phyloP scores from a whole-genome alignment of 106 monocot species.

The Narthecium ossifragum region DNA sequence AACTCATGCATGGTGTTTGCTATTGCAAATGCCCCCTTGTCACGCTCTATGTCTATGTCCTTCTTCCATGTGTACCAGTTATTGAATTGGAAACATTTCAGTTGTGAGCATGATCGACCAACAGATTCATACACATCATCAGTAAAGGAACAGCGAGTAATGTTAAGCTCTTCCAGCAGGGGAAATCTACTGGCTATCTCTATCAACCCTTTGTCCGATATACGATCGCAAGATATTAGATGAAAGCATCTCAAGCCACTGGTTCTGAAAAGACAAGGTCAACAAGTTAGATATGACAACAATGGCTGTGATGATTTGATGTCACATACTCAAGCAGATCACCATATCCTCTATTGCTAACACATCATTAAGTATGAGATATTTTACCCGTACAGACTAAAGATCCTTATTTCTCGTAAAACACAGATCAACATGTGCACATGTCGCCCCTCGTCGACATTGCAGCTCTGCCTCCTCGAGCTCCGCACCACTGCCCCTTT shows the following conservation, averaged over 20 bases:
- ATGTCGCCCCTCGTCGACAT: too few relatives aligned
- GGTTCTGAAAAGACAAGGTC: slow-evolving; percentile 13
- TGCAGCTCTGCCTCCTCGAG: too few relatives aligned
- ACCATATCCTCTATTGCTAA: too few relatives aligned
- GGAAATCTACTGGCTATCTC: slow-evolving; percentile 15
- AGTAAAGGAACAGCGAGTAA: slow-evolving; percentile 17
- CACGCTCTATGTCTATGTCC: background rate
- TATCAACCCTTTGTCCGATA: slow-evolving; percentile 19
- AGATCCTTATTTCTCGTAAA: too few relatives aligned
- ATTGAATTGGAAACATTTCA: slow-evolving; percentile 27
- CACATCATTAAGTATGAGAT: too few relatives aligned
- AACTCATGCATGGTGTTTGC: slow-evolving; percentile 37
- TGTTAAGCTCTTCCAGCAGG: slow-evolving; percentile 34
- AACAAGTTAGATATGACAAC: background rate
- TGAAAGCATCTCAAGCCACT: slow-evolving; percentile 20
- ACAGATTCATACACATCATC: slow-evolving; percentile 11
- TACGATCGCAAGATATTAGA: slow-evolving; percentile 21
- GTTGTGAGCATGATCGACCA: slow-evolving; percentile 29
- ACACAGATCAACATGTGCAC: too few relatives aligned
- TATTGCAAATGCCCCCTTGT: slow-evolving; percentile 25
- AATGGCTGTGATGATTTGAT: too few relatives aligned
- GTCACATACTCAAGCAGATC: too few relatives aligned
- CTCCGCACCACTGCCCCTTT: too few relatives aligned
- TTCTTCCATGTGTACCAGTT: background rate
- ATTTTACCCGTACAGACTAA: too few relatives aligned